Evolutionary conservation across 164 flowering plant species (phyloP).

Genomic region (Nymphaea colorata): DNA sequence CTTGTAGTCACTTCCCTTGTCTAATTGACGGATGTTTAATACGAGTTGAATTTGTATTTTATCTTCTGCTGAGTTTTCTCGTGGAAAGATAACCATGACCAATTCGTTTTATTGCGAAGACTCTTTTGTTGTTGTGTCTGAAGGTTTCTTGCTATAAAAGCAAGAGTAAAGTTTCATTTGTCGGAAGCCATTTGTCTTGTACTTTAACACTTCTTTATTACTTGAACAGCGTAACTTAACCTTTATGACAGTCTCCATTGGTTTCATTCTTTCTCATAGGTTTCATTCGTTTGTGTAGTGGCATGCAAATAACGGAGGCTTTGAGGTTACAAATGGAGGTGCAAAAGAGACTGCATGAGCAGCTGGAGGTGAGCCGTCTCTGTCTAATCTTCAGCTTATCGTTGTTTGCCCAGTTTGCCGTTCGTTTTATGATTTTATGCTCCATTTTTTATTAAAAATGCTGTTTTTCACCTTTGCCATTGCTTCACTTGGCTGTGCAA

Average conservation of each 20-base stretch:
- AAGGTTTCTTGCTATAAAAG: background rate
- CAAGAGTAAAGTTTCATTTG: background rate
- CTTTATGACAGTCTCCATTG: background rate
- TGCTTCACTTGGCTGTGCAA: too few relatives aligned
- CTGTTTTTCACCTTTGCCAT: too few relatives aligned
- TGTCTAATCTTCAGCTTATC: too few relatives aligned
- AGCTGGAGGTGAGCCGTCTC: conserved; percentile 57
- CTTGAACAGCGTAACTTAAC: background rate
- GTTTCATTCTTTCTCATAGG: background rate
- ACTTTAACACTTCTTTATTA: background rate
- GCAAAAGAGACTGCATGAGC: conserved; percentile 87
- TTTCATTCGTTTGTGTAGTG: conserved; percentile 24
- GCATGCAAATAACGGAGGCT: conserved; percentile 85
- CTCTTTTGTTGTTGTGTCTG: background rate
- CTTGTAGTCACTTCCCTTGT: too few relatives aligned
- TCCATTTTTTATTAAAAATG: too few relatives aligned
- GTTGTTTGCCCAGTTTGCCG: too few relatives aligned
- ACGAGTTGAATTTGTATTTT: background rate
- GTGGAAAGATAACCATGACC: background rate
- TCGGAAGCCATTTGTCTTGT: background rate
- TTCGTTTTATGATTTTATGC: too few relatives aligned
- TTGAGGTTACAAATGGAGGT: conserved; percentile 93
- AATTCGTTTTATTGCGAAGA: background rate
- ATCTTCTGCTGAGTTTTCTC: background rate
- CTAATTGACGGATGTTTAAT: too few relatives aligned